Evolutionary conservation across 352 stramenopile genomes (phyloP).

Genomic region (Globisporangium cystogenes): DNA sequence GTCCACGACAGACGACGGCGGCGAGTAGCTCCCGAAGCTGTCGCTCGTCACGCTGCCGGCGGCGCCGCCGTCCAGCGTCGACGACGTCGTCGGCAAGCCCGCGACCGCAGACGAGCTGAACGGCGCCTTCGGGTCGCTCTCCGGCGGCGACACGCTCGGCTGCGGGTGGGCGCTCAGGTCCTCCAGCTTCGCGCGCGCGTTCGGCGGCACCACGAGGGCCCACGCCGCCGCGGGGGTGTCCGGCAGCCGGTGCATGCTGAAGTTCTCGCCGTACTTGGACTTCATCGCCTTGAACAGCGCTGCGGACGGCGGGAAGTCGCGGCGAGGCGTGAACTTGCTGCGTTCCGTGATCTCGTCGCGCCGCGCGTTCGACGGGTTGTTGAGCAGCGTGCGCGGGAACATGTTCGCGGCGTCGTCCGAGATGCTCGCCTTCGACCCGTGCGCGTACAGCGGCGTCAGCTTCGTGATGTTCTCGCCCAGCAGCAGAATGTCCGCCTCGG

Average conservation of each 20-base stretch:
- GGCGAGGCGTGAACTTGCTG: slow-evolving; percentile 74
- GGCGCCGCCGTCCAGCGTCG: slow-evolving; percentile 6
- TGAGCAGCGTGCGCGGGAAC: slow-evolving; percentile 62
- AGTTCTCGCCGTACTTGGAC: slow-evolving; percentile 75
- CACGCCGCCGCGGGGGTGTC: slow-evolving; percentile 71
- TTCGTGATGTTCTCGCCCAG: slow-evolving; percentile 67
- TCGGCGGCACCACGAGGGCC: slow-evolving; percentile 69
- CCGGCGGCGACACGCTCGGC: slow-evolving; percentile 10
- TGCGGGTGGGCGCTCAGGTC: slow-evolving; percentile 16
- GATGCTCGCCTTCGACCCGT: slow-evolving; percentile 32
- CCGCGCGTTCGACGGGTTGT: slow-evolving; percentile 42
- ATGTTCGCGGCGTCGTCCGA: slow-evolving; percentile 70
- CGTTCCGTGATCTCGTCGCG: slow-evolving; percentile 75
- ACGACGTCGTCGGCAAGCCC: slow-evolving; percentile 4
- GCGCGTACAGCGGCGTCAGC: slow-evolving; percentile 31
- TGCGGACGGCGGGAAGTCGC: slow-evolving; percentile 79
- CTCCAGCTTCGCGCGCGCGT: slow-evolving; percentile 53
- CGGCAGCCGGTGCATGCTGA: slow-evolving; percentile 63
- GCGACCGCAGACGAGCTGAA: slow-evolving; percentile 6
- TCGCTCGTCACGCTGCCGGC: slow-evolving; percentile 15
- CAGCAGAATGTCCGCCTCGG: slow-evolving; percentile 43
- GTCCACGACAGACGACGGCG: slow-evolving; percentile 7
- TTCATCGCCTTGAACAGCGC: slow-evolving; percentile 84
- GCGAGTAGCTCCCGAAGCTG: slow-evolving; percentile 11
- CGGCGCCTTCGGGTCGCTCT: slow-evolving; percentile 1